A percentile compares a stretch with the other conserved stretches of the same genome.
Conservation (phyloP, 2,329 filamentous ascomycete species). For the Colletotrichum sp. region DNA sequence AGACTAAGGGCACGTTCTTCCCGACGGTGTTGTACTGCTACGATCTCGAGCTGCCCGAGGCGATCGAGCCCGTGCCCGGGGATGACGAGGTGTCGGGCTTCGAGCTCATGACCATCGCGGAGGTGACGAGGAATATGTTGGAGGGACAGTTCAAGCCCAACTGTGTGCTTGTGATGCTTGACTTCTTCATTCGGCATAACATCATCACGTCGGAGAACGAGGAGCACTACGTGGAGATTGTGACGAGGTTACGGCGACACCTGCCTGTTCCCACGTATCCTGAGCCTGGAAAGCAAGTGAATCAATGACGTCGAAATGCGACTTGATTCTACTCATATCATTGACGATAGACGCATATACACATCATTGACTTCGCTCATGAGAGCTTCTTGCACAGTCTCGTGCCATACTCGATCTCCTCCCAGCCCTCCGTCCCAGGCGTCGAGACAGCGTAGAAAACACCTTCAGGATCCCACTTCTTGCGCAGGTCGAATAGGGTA, state of each 20-base stretch:
- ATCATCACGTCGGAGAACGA: constrained; percentile 76
- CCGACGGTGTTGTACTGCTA: constrained; percentile 68
- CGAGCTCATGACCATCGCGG: constrained; percentile 64
- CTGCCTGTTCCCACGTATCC: constrained; percentile 43
- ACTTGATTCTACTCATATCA: rapidly evolving
- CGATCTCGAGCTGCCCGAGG: constrained; percentile 69
- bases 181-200: constrained; percentile 82
- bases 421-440: constrained; percentile 51
- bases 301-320: too few relatives aligned
- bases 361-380: background rate
- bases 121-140: constrained; percentile 66
- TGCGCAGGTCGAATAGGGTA: constrained; percentile 38
- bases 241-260: constrained; percentile 45
- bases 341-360: background rate
- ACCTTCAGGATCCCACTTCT: background rate
- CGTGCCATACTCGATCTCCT: constrained; percentile 40
- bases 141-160: constrained; percentile 84
- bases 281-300: background rate
- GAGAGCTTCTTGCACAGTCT: constrained; percentile 39
- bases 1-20: constrained; percentile 22
- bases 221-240: constrained; percentile 73
- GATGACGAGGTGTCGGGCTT: constrained; percentile 85
- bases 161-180: constrained; percentile 76
- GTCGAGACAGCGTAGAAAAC: constrained; percentile 46
- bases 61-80: constrained; percentile 67